Evolutionary conservation across 495 filamentous ascomycete genomes (phyloP).

Genomic region (Penicillium robsamsonii): DNA sequence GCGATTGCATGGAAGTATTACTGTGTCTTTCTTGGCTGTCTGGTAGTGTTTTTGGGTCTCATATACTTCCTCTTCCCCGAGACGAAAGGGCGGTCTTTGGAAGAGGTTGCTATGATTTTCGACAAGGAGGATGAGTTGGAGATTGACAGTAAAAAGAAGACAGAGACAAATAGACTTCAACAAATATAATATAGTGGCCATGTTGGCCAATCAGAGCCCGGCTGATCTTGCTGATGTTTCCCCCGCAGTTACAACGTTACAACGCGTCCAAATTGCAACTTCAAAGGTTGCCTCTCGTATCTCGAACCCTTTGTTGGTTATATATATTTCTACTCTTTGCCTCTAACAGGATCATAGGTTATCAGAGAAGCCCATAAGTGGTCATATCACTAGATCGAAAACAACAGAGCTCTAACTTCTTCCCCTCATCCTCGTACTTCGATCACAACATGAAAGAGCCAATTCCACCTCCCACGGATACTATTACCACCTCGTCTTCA

Average conservation of each 20-base stretch:
- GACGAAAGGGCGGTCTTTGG: constrained; percentile 62
- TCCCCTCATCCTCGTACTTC: neutral
- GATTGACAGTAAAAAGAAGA: neutral
- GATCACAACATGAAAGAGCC: constrained; percentile 29
- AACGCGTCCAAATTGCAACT: neutral
- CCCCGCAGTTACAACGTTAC: constrained; percentile 3
- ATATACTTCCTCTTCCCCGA: constrained; percentile 69
- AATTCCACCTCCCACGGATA: constrained; percentile 13
- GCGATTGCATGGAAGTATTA: constrained; percentile 57
- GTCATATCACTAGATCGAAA: constrained; percentile 6
- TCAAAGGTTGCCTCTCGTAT: neutral
- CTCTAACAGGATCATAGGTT: neutral
- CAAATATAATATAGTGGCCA: constrained; percentile 5
- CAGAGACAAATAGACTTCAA: neutral
- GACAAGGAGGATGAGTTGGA: constrained; percentile 26
- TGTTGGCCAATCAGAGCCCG: constrained; percentile 13
- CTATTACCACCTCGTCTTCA: neutral
- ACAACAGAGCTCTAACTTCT: constrained; percentile 4
- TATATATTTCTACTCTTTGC: neutral
- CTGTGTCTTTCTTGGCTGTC: constrained; percentile 57
- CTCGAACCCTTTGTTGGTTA: neutral
- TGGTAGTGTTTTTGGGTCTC: constrained; percentile 53
- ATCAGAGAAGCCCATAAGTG: neutral
- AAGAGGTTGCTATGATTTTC: constrained; percentile 63
- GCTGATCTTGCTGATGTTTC: constrained; percentile 15